Evolutionary conservation across 495 filamentous ascomycete species (phyloP).

Genomic region (Neurospora discreta): DNA sequence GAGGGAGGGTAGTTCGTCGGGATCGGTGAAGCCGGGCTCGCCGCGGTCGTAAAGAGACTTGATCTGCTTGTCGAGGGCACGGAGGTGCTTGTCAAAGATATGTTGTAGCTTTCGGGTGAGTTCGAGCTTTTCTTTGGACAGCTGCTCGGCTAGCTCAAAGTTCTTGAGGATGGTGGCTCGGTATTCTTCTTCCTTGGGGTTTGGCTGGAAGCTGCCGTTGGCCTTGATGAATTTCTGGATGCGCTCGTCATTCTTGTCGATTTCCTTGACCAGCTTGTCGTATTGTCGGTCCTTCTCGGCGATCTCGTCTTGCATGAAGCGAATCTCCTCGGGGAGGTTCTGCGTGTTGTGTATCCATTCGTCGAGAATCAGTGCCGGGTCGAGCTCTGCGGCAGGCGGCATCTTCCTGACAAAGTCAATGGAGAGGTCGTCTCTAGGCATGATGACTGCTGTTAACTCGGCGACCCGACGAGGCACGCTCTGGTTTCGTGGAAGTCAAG

Average conservation of each 20-base stretch:
- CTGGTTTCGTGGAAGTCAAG: neutral
- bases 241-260: constrained; percentile 66
- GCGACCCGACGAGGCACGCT: constrained; percentile 6
- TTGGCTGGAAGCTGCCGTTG: constrained; percentile 68
- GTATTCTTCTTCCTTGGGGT: constrained; percentile 77
- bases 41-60: constrained; percentile 70
- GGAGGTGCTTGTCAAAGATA: constrained; percentile 80
- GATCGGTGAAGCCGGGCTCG: constrained; percentile 61
- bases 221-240: constrained; percentile 85
- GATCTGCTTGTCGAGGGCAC: constrained; percentile 76
- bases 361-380: constrained; percentile 83
- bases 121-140: constrained; percentile 80
- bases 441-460: constrained; percentile 29
- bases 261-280: constrained; percentile 58
- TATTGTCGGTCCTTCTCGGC: constrained; percentile 77
- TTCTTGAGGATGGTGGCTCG: constrained; percentile 58
- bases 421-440: constrained; percentile 53
- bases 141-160: constrained; percentile 54
- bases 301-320: constrained; percentile 89
- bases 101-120: constrained; percentile 66
- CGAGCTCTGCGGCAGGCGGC: constrained; percentile 43
- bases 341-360: constrained; percentile 80
- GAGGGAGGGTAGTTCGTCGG: constrained; percentile 65
- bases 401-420: constrained; percentile 46
- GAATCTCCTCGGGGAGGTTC: constrained; percentile 84